Base-by-base conservation (phyloP, 2,329 filamentous ascomycete genomes). In the Leptodontidium sp. region DNA sequence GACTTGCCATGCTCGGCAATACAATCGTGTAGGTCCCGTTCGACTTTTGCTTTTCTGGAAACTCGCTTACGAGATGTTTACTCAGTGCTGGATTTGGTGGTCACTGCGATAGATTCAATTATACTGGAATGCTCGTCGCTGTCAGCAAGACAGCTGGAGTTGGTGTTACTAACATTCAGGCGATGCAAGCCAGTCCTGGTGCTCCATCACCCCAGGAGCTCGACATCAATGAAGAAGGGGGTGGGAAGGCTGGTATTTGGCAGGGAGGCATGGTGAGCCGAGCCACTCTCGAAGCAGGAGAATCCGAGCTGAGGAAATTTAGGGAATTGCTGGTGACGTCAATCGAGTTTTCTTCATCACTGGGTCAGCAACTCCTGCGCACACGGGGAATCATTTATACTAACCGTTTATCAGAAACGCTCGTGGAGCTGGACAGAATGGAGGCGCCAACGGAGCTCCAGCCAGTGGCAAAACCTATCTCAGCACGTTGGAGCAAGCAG, bases 211-310 rank as follows among this genome's bases (percentile, higher is more conserved):
- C 66, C 3, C 61, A 68, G 38, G 47, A 57, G 9, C 55, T 68
- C 12, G 55, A 68, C 32, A 61, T 68, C 40, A 58, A n/a, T 17
- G 17, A 40, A 50, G 29, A 62, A 49, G 61, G 61, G 24, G 61
- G 61, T 52, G 68, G 68, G 12, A 70, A 70, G 29, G 65, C 68
- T 14, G 68, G 68, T 26, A 70, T 70, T 29, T 70, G 68, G 68
- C 64, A 66, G 24, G 52, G 57, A n/a, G 68, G 68, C 29, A 70
- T 67, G 68, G 67, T 61, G 24, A 45, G 57, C 38, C 45, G 35
- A 4, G 21, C 24, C 2, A 6, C n/a, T 40, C 45, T 12, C 15
- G n/a, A 40, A 40, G 8, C 21, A 24, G 4, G 2, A 32, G 50
- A 15, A 29, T 3, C 7, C 21, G 17, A 17, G 17, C 26, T 59